Percentiles rank a stretch among this genome's conserved stretches.
phyloP scores from a whole-genome alignment of 2,329 filamentous ascomycete genomes.

The Phaeosphaeriaceae sp. region DNA sequence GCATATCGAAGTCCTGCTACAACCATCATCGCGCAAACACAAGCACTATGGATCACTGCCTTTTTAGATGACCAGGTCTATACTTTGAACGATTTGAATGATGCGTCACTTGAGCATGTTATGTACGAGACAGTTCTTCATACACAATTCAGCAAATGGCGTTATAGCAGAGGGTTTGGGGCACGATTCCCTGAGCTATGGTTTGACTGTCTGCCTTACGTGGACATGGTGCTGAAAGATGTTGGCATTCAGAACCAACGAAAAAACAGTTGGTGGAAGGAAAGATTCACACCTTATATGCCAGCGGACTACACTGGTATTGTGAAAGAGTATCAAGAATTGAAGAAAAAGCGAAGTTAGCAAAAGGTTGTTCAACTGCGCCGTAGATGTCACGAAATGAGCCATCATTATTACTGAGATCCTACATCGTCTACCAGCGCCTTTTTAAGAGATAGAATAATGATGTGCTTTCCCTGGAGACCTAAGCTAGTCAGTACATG shows the following conservation, averaged over 20 bases:
- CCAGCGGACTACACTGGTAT: slow-evolving; percentile 35
- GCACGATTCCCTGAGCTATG: slow-evolving; percentile 36
- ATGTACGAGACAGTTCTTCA: slow-evolving; percentile 38
- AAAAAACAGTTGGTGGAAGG: slow-evolving; percentile 31
- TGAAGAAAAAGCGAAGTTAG: neutral
- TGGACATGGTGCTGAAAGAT: slow-evolving; percentile 37
- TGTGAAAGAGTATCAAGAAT: slow-evolving; percentile 26
- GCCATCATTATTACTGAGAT: too few species aligned
- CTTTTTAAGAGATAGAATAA: too few species aligned
- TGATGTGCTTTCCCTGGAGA: neutral
- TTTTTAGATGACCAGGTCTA: slow-evolving; percentile 63
- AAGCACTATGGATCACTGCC: slow-evolving; percentile 61
- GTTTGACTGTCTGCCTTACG: slow-evolving; percentile 40
- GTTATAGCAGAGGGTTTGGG: slow-evolving; percentile 39
- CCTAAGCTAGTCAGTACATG: too few species aligned
- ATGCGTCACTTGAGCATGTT: slow-evolving; percentile 10
- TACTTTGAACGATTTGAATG: neutral
- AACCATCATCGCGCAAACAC: slow-evolving; percentile 43
- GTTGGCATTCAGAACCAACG: slow-evolving; percentile 28
- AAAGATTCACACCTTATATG: slow-evolving; percentile 31
- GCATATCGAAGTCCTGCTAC: slow-evolving; percentile 48
- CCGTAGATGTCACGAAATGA: too few species aligned
- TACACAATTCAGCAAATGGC: slow-evolving; percentile 39
- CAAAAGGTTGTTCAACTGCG: too few species aligned
- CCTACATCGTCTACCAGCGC: too few species aligned